Evolutionary conservation across 257 asterid genomes (phyloP).

Genomic region (Primulina eburnea): DNA sequence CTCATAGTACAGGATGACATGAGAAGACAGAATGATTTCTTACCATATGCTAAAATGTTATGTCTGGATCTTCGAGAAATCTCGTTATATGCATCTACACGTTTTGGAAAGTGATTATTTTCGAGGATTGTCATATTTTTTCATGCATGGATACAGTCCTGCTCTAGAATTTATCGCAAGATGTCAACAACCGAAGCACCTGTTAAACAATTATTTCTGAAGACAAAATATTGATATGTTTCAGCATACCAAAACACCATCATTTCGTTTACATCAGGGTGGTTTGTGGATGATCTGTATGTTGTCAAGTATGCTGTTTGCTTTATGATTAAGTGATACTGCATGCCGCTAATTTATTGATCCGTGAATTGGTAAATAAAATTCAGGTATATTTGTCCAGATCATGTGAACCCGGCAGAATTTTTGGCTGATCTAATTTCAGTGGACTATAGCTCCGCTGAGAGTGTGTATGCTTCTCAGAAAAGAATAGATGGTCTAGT

Average conservation of each 20-base stretch:
- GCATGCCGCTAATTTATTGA: constrained; percentile 19
- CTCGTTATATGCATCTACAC: not conserved
- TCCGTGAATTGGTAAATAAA: constrained; percentile 25
- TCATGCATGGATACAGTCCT: constrained; percentile 2
- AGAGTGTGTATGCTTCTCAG: constrained; percentile 69
- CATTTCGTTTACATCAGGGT: not conserved
- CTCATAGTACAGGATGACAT: not conserved
- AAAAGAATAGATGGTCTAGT: constrained; percentile 79
- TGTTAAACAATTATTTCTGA: not conserved
- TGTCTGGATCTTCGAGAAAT: constrained; percentile 7
- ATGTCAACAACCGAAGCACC: not conserved
- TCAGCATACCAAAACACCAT: not conserved
- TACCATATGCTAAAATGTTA: not conserved
- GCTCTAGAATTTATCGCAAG: constrained; percentile 12
- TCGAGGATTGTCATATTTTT: not conserved
- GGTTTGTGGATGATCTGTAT: constrained; percentile 14
- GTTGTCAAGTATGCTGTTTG: constrained; percentile 13
- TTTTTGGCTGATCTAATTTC: constrained; percentile 98
- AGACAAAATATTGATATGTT: not conserved
- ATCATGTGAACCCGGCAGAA: constrained; percentile 94
- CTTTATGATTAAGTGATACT: constrained; percentile 22
- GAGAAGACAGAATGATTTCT: not conserved
- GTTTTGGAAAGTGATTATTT: constrained; percentile 9
- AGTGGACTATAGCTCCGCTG: constrained; percentile 79
- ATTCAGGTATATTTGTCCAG: constrained; percentile 83